Conservation (phyloP, 1,139 yeast genomes). For the Protomyces inouyei region DNA sequence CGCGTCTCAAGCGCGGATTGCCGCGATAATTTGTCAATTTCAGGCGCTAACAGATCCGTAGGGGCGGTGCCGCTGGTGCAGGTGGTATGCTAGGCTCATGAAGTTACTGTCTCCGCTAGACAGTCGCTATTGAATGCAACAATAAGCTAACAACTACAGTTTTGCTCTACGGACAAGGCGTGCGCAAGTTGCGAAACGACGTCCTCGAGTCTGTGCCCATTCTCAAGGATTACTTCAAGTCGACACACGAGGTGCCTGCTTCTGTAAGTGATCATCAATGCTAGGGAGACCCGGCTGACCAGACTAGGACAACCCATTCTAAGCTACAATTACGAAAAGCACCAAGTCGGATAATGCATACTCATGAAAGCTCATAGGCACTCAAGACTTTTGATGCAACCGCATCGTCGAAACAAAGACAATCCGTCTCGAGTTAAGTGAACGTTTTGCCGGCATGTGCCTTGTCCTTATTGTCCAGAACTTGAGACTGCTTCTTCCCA, state of each 20-base stretch:
- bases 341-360: too few species aligned
- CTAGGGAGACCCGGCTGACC: too few species aligned
- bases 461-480: too few species aligned
- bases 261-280: constrained; percentile 4
- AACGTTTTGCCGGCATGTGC: too few species aligned
- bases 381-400: too few species aligned
- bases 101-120: too few species aligned
- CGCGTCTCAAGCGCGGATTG: not conserved
- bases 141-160: not conserved
- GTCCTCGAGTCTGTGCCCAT: constrained; percentile 23
- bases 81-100: constrained; percentile 1
- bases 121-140: not conserved
- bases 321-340: not conserved
- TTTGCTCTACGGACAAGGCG: constrained; percentile 21
- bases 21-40: not conserved
- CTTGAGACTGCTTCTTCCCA: too few species aligned
- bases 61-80: constrained; percentile 24
- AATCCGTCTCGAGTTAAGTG: too few species aligned
- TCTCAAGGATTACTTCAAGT: constrained; percentile 23
- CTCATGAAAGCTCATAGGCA: too few species aligned
- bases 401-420: too few species aligned
- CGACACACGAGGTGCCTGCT: constrained; percentile 25
- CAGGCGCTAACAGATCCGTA: not conserved
- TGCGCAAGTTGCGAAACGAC: constrained; percentile 18
- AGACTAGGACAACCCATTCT: not conserved